These are phyloP conservation scores for Mrakia frigida DNA, from an alignment of 768 basidiomycete species.

Conservation along the genomic window DNA sequence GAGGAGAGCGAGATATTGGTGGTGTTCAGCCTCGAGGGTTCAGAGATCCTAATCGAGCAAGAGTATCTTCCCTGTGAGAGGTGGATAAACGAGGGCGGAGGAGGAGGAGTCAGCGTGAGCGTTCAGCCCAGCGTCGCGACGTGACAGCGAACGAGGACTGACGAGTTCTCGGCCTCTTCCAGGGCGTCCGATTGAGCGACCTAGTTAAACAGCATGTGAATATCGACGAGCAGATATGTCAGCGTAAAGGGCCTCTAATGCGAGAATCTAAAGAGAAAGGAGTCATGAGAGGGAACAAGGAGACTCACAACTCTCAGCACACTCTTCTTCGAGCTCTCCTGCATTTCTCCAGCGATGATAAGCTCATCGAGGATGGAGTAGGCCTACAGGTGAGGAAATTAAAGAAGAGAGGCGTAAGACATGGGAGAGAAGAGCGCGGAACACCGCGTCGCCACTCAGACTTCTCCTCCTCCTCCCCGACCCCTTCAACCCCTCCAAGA, in stretches of 20 bases:
- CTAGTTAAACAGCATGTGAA: constrained; percentile 32
- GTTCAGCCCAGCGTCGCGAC: not conserved
- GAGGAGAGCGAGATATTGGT: not conserved
- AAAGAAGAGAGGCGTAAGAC: not conserved
- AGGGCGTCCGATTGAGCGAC: constrained; percentile 48
- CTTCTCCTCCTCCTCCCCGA: too few relatives aligned
- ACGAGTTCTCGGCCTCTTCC: constrained; percentile 45
- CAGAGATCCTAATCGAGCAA: constrained; percentile 43
- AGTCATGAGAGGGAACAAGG: not conserved
- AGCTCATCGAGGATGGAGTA: constrained; percentile 72
- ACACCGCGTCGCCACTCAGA: too few relatives aligned
- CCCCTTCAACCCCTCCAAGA: too few relatives aligned
- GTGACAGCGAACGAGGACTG: constrained; percentile 21
- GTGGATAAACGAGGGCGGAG: constrained; percentile 36
- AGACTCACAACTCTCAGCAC: constrained; percentile 48
- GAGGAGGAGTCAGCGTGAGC: constrained; percentile 20
- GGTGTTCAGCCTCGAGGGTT: constrained; percentile 2
- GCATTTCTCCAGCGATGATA: constrained; percentile 86
- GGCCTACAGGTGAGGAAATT: constrained; percentile 33
- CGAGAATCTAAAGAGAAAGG: not conserved
- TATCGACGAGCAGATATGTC: not conserved
- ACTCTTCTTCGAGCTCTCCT: constrained; percentile 78
- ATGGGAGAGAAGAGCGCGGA: too few relatives aligned
- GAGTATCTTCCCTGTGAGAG: constrained; percentile 44
- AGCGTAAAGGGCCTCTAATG: not conserved